Evolutionary conservation across 371 early-diverging fungal genomes (phyloP), one percentile per base, ranked within the genome.

Genomic region (Thermomucor indicae-seudaticae): DNA sequence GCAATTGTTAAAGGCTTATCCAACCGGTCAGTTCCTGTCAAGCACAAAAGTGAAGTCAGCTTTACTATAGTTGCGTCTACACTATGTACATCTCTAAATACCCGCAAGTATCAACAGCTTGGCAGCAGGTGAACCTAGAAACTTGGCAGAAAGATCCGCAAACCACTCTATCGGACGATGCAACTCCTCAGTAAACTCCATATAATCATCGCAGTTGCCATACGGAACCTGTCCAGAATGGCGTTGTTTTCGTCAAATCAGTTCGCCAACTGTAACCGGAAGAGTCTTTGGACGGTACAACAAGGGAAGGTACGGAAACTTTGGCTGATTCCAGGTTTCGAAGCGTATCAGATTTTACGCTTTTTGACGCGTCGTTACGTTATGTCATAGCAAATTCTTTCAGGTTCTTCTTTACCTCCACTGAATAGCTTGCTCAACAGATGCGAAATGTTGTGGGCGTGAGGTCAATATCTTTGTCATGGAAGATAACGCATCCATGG

Each of bases 1-100:
- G 87, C 96, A 67, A 96, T 95, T 51, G 85, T 91, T 47, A 97
- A 75, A 11, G 88, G 74, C 53, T 89, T 94, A 58, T 97, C 97
- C 44, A 97, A 60, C 8, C 95, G 79, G 67, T 96, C 95, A 0
- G 95, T 88, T 1, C 90, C 82, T 72, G 32, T 22, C 29, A 29
- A 27, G 44, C 6, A 29, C 29, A 44, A 48, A 51, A 16, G 25
- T 10, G 16, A 17, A 32, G 32, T 17, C 19, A 31, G 35, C 14
- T 29, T 45, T n/a, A n/a, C n/a, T n/a, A n/a, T n/a, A n/a, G n/a
- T n/a, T n/a, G n/a, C n/a, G n/a, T n/a, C n/a, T n/a, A n/a, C 46
- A 49, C 16, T 25, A 22, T 43, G 16, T 24, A n/a, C 23, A 30
- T 4, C 17, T 37, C n/a, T 24, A 34, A 8, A 16, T 60, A 58